phyloP scores from a whole-genome alignment of 2,329 filamentous ascomycete genomes.

The Diaporthe sp. region DNA sequence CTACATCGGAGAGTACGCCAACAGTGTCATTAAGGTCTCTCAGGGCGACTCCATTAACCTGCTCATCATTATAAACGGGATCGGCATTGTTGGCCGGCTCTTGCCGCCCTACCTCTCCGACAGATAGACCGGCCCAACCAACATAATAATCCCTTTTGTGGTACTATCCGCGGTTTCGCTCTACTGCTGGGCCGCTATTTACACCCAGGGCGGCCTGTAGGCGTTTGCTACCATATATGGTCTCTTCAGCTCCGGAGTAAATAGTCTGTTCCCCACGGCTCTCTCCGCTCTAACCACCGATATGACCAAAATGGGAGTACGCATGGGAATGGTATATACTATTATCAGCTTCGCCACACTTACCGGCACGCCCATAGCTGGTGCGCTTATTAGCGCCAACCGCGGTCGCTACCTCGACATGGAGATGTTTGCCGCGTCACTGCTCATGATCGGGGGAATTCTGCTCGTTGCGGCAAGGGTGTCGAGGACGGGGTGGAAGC shows the following conservation, averaged over 20 bases:
- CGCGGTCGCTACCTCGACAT: slow-evolving; percentile 56
- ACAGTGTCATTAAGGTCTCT: slow-evolving; percentile 48
- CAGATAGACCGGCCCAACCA: slow-evolving; percentile 63
- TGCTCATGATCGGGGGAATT: slow-evolving; percentile 52
- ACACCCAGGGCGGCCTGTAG: slow-evolving; percentile 63
- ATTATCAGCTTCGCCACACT: slow-evolving; percentile 63
- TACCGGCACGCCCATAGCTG: slow-evolving; percentile 62
- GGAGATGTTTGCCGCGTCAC: slow-evolving; percentile 58
- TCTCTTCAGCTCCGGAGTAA: slow-evolving; percentile 70
- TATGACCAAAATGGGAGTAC: slow-evolving; percentile 60
- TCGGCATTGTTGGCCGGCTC: slow-evolving; percentile 67
- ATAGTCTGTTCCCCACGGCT: slow-evolving; percentile 73
- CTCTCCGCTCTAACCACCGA: slow-evolving; percentile 65
- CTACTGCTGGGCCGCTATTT: slow-evolving; percentile 71
- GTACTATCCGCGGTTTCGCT: slow-evolving; percentile 54
- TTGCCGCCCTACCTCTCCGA: slow-evolving; percentile 70
- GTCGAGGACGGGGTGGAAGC: slow-evolving; percentile 52
- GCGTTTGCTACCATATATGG: slow-evolving; percentile 73
- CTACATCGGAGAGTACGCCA: slow-evolving; percentile 56
- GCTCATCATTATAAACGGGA: slow-evolving; percentile 73
- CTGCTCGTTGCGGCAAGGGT: slow-evolving; percentile 52
- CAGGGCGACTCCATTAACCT: slow-evolving; percentile 67
- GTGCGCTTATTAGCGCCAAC: slow-evolving; percentile 56
- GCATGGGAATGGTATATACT: slow-evolving; percentile 69
- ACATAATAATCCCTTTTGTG: slow-evolving; percentile 64